Evolutionary conservation across 331 rosid genomes (phyloP).

Genomic region (Erythrophleum ivorense): DNA sequence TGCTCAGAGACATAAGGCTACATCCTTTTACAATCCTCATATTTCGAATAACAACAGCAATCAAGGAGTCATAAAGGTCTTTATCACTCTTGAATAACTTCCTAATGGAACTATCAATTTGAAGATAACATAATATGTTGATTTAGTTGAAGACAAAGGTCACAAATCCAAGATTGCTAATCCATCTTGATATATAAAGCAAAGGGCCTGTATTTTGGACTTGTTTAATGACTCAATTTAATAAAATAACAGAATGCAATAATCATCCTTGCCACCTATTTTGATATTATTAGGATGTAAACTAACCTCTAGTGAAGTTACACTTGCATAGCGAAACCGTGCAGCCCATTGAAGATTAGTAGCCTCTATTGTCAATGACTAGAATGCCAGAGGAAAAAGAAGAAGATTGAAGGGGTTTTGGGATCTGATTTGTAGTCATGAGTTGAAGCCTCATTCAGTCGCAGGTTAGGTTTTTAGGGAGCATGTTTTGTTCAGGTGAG

Average conservation of each 20-base stretch:
- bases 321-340: conserved; percentile 81
- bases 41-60: conserved; percentile 76
- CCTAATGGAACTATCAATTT: conserved; percentile 63
- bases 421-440: too few species aligned
- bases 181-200: background rate
- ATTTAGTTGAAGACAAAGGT: conserved; percentile 10
- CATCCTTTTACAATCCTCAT: conserved; percentile 82
- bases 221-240: conserved; percentile 10
- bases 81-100: conserved; percentile 73
- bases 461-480: too few species aligned
- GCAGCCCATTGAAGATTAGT: conserved; percentile 82
- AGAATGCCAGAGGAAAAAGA: too few species aligned
- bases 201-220: conserved; percentile 18
- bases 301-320: conserved; percentile 80
- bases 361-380: too few species aligned
- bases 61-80: conserved; percentile 74
- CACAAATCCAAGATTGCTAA: conserved; percentile 1
- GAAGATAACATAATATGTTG: conserved; percentile 35
- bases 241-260: conserved; percentile 20
- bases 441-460: too few species aligned
- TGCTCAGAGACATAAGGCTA: conserved; percentile 33
- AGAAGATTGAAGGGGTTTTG: too few species aligned
- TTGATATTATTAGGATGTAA: conserved; percentile 38
- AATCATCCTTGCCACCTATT: conserved; percentile 23
- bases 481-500: too few species aligned